These are phyloP conservation scores for Arxiozyma telluris DNA, from an alignment of 1,139 yeast species.

Conservation along the genomic window DNA sequence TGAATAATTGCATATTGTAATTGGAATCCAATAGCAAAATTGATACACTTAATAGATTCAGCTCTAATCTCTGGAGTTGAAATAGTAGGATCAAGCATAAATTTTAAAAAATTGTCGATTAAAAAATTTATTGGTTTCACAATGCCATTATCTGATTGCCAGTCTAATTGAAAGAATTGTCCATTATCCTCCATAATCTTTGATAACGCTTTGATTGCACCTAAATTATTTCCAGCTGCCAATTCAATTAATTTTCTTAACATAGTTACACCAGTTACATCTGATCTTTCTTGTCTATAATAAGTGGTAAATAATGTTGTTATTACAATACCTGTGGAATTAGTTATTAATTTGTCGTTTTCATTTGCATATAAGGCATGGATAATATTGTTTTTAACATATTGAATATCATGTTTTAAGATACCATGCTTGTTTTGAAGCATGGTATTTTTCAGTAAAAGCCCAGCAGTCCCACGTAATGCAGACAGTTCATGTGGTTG, in stretches of 20 bases:
- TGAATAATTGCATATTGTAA: conserved; percentile 56
- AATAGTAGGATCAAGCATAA: conserved; percentile 35
- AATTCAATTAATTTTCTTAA: conserved; percentile 59
- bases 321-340: conserved; percentile 84
- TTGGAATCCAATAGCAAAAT: conserved; percentile 63
- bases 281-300: conserved; percentile 30
- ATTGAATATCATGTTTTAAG: conserved; percentile 29
- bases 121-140: conserved; percentile 52
- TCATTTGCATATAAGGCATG: conserved; percentile 52
- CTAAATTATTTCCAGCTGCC: conserved; percentile 51
- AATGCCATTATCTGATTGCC: conserved; percentile 35
- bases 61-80: conserved; percentile 46
- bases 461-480: conserved; percentile 82
- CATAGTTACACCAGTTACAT: conserved; percentile 52
- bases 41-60: conserved; percentile 61
- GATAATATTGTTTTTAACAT: conserved; percentile 54
- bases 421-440: conserved; percentile 31
- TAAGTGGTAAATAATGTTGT: conserved; percentile 65
- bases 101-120: conserved; percentile 53
- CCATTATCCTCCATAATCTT: conserved; percentile 78
- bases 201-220: conserved; percentile 72
- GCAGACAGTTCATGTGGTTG: conserved; percentile 31
- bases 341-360: conserved; percentile 54
- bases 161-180: conserved; percentile 40
- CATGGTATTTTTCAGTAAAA: conserved; percentile 68